phyloP scores from a whole-genome alignment of 805 yeast genomes.

The Pichia sporocuriosa region DNA sequence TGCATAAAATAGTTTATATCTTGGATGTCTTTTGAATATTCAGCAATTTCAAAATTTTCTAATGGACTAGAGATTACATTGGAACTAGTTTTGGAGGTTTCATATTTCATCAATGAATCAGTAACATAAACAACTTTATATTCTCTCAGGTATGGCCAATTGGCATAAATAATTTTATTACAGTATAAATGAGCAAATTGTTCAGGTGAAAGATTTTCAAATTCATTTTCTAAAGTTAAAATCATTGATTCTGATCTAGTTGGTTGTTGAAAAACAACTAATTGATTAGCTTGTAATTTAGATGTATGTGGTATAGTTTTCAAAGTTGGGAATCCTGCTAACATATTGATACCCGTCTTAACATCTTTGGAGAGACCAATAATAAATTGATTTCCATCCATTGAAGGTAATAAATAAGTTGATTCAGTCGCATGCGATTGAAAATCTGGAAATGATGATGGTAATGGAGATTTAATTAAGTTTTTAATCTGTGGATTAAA shows the following conservation, averaged over 20 bases:
- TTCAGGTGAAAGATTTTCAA: constrained; percentile 48
- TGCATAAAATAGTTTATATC: constrained; percentile 38
- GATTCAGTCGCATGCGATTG: constrained; percentile 72
- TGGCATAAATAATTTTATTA: constrained; percentile 59
- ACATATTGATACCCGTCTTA: constrained; percentile 55
- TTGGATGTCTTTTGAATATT: constrained; percentile 37
- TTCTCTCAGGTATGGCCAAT: constrained; percentile 90
- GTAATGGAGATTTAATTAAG: constrained; percentile 67
- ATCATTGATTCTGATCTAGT: constrained; percentile 78
- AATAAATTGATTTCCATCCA: constrained; percentile 34
- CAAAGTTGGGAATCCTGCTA: constrained; percentile 90
- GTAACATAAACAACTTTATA: constrained; percentile 59
- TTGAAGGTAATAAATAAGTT: constrained; percentile 44
- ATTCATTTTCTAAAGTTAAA: constrained; percentile 49
- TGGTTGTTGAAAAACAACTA: constrained; percentile 77
- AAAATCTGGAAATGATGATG: constrained; percentile 69
- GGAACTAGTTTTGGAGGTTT: constrained; percentile 28
- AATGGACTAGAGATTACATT: constrained; percentile 33
- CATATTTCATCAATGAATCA: constrained; percentile 48
- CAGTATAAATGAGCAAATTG: constrained; percentile 60
- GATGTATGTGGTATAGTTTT: constrained; percentile 56
- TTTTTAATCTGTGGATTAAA: constrained; percentile 71
- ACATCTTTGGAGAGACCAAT: constrained; percentile 64
- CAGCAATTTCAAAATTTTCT: constrained; percentile 40
- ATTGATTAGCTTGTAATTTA: constrained; percentile 52